Base-by-base conservation (phyloP, 1,284 basidiomycete species). In the Microbotryum lychnidis-dioicae region DNA sequence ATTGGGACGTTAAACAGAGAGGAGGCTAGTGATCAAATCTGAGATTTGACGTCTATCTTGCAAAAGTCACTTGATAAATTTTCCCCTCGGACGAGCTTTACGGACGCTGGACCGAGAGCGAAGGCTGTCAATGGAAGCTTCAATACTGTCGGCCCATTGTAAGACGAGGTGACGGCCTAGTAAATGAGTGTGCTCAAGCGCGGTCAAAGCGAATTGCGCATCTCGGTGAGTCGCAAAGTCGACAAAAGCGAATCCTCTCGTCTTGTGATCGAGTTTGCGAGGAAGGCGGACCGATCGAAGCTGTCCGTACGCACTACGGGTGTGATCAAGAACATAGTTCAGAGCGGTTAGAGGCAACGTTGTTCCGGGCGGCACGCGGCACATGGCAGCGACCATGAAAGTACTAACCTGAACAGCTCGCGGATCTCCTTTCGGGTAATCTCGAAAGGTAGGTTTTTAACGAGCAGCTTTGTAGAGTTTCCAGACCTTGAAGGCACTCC, bases 371-470 rank as follows among this genome's bases (percentile, higher is more conserved):
- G 54, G 58, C 47, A 58, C 37, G 16, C 37, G 18, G n/a, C 58
- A 50, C 27, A 50, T 50, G 66, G 29, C 54, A 47, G 45, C 64
- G 54, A 61, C 5, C 37, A 68, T 68, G 4, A 20, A 16, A 18
- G 20, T 4, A 80, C 85, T 57, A 68, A 90, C 87, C 85, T 81
- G 75, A 96, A 93, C 31, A 97, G 76, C 65, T 89, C 86, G 57
- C 87, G 81, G 23, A 98, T 81, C 69, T 98, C 94, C 77, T 89
- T 91, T 79, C 90, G 91, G 50, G 86, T 89, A 53, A 87, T 89
- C 77, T 98, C 94, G 78, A 98, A n/a, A 23, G 94, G 92, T 64
- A 97, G 80, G 73, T 98, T 98, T 82, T 97, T 98, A 71, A 97
- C 89, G 53, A 97, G 83, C 79, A 97, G 84, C 81, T 93, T 92